Evolutionary conservation across 1,139 yeast genomes (phyloP).

Genomic region (Yamadazyma jaroonii): DNA sequence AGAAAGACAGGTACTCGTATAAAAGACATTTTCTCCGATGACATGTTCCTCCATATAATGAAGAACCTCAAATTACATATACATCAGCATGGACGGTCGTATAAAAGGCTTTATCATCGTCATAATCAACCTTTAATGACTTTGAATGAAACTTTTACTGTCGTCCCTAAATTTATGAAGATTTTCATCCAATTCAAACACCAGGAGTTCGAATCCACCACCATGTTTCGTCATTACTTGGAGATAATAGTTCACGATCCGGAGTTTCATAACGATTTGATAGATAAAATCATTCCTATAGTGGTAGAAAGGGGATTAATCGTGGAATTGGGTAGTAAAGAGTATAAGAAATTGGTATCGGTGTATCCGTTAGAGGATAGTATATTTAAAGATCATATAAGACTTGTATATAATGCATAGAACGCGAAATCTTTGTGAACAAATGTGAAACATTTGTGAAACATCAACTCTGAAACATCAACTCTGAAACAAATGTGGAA

Average conservation of each 20-base stretch:
- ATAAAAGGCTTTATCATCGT: background rate
- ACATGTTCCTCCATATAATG: background rate
- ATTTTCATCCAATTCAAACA: slow-evolving; percentile 10
- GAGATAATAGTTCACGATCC: slow-evolving; percentile 10
- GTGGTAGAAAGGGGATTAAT: slow-evolving; percentile 1
- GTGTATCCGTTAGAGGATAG: slow-evolving; percentile 9
- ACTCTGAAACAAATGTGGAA: too few relatives aligned
- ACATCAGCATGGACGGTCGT: background rate
- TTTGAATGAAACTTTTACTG: background rate
- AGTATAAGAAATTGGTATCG: slow-evolving; percentile 7
- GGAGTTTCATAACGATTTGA: slow-evolving; percentile 6
- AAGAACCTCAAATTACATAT: background rate
- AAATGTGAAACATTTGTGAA: too few relatives aligned
- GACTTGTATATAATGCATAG: background rate
- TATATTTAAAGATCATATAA: slow-evolving; percentile 4
- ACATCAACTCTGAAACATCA: too few relatives aligned
- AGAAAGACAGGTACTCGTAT: background rate
- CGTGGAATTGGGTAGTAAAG: slow-evolving; percentile 7
- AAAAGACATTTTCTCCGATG: background rate
- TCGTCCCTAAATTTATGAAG: slow-evolving; percentile 9
- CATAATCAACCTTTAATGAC: background rate
- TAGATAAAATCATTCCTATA: slow-evolving; percentile 6
- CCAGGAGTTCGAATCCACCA: slow-evolving; percentile 4
- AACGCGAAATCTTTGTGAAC: too few relatives aligned
- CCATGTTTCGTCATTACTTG: slow-evolving; percentile 9